Percentiles rank a stretch among this genome's conserved stretches.
phyloP scores from a whole-genome alignment of 768 basidiomycete genomes.

The Hygrocybe coccinea region DNA sequence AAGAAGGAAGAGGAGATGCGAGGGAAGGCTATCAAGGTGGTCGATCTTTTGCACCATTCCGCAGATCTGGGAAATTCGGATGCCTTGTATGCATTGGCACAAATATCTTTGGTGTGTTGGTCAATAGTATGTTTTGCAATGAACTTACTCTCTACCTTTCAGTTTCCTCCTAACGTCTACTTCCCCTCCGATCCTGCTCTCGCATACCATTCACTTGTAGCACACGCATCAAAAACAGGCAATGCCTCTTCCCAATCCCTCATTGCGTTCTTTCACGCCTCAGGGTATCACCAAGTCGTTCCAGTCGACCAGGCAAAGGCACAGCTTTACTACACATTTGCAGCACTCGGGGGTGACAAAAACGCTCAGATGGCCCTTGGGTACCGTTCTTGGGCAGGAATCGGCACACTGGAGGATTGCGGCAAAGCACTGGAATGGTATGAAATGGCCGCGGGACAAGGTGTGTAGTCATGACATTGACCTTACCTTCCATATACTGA shows the following conservation, averaged over 20 bases:
- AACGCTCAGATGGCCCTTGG: conserved; percentile 91
- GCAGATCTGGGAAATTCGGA: conserved; percentile 73
- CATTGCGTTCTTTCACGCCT: conserved; percentile 84
- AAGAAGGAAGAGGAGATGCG: conserved; percentile 63
- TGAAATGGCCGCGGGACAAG: conserved; percentile 80
- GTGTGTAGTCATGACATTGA: conserved; percentile 33
- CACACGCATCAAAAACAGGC: conserved; percentile 66
- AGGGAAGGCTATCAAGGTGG: conserved; percentile 72
- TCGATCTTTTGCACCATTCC: conserved; percentile 77
- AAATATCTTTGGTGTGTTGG: conserved; percentile 58
- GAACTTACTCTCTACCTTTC: neutral
- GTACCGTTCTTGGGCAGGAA: conserved; percentile 94
- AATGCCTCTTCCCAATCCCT: conserved; percentile 84
- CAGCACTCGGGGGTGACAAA: conserved; percentile 81
- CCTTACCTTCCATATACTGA: conserved; percentile 1
- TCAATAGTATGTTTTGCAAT: neutral
- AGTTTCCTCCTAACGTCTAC: conserved; percentile 73
- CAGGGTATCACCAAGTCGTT: conserved; percentile 67
- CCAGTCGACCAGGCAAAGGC: conserved; percentile 74
- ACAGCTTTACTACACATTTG: conserved; percentile 89
- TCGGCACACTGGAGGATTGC: conserved; percentile 86
- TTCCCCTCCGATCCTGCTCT: conserved; percentile 56
- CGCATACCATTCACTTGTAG: conserved; percentile 58
- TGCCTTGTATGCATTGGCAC: conserved; percentile 63
- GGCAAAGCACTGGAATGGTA: conserved; percentile 83